Base-by-base conservation (phyloP, 2,329 filamentous ascomycete genomes). In the Tricladium varicosporioides region DNA sequence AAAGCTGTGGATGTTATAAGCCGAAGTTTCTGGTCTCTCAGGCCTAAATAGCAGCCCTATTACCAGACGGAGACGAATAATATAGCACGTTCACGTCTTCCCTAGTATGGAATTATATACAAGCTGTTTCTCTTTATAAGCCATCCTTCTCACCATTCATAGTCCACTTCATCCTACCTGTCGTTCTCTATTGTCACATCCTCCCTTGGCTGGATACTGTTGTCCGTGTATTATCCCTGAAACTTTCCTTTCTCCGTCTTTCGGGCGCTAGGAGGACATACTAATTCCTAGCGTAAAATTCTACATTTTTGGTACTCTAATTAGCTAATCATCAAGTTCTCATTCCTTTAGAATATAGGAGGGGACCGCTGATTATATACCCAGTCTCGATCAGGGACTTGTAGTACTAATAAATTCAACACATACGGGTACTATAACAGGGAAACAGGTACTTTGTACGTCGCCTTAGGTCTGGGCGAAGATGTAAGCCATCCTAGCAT, bases 1-100 rank as follows among this genome's bases (percentile, higher is more conserved):
- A 10, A 58, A 58, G 56, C 14, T 54, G 19, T 54, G 56, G 56
- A 58, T 33, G 51, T 54, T 58, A 36, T 43, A 51, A 50, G 56
- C 56, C 40, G 54, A 49, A 48, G 18, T 53, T 53, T 48, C 32
- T 52, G 19, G 15, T 42, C 32, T 44, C 8, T 53, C 49, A 31
- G 42, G 49, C 50, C 18, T 57, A 16, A 53, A 57, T 43, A 53
- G 42, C 33, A 57, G 54, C 50, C 49, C 42, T 2, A 42, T 56
- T 40, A 56, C 51, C 19, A 54, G 48, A 48, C 51, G 51, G 18
- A 54, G 45, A 40, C 15, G 51, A 16, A 44, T 45, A 45, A 5
- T 45, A 18, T 45, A 45, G 42, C 42, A 45, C 7, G n/a, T 18
- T 45, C n/a, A 15, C 42, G 42, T 45, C 42, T 18, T 45, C 42